phyloP scores from a whole-genome alignment of 495 filamentous ascomycete genomes.

The Neurospora discreta region DNA sequence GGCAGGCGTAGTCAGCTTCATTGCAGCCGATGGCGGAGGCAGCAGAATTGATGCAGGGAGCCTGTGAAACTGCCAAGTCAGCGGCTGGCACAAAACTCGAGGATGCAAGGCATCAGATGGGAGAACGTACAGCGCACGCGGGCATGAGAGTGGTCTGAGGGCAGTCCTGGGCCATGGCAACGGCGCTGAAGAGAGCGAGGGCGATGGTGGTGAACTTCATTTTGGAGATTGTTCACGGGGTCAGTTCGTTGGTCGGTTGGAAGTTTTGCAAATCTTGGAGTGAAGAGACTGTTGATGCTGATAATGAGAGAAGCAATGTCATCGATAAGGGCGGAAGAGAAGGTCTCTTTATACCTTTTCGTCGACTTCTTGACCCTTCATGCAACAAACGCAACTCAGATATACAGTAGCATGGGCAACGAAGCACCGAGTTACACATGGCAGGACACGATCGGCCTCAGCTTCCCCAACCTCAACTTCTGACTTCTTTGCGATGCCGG shows the following conservation, averaged over 20 bases:
- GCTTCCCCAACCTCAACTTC: background rate
- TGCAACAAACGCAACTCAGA: background rate
- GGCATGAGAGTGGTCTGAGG: background rate
- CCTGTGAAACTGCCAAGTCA: background rate
- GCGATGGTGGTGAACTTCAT: constrained; percentile 4
- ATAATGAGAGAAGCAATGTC: background rate
- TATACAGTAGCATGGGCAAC: background rate
- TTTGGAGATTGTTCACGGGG: background rate
- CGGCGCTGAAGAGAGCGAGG: background rate
- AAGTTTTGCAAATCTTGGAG: background rate
- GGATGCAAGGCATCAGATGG: background rate
- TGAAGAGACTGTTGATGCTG: background rate
- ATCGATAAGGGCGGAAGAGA: background rate
- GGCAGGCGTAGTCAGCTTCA: background rate
- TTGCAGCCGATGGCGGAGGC: constrained; percentile 1
- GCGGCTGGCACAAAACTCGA: background rate
- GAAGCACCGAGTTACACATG: background rate
- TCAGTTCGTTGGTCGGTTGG: background rate
- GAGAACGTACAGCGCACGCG: background rate
- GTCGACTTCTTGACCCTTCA: background rate
- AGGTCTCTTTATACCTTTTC: background rate
- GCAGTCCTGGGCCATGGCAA: background rate
- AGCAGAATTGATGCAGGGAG: background rate
- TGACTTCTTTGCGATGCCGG: background rate
- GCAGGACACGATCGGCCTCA: background rate